phyloP scores from a whole-genome alignment of 1,284 basidiomycete genomes.

The Ustilago cynodontis region DNA sequence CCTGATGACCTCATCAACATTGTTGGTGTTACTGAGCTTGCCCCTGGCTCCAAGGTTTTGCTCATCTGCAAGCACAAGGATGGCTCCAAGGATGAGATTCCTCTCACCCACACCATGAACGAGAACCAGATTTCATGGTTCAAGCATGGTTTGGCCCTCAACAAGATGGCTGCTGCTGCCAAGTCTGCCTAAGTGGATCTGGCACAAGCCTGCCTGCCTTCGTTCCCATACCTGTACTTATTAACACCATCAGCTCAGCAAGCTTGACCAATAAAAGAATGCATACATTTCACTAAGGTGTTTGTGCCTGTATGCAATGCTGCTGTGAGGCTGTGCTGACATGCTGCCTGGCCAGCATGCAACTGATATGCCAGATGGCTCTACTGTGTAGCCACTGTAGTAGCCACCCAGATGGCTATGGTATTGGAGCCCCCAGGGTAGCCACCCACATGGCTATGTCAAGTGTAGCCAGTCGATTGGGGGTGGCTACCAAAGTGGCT shows the following conservation, averaged over 20 bases:
- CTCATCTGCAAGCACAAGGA: constrained; percentile 68
- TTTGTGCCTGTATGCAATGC: too few relatives aligned
- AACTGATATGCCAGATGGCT: too few relatives aligned
- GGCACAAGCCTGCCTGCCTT: neutral
- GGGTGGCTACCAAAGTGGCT: too few relatives aligned
- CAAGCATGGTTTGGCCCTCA: constrained; percentile 67
- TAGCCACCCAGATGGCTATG: too few relatives aligned
- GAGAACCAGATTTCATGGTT: constrained; percentile 69
- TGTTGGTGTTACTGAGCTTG: constrained; percentile 63
- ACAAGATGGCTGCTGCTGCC: constrained; percentile 65
- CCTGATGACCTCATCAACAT: constrained; percentile 65
- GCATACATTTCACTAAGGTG: constrained; percentile 15
- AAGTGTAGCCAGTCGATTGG: too few relatives aligned
- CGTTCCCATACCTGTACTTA: constrained; percentile 30
- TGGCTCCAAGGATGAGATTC: constrained; percentile 63
- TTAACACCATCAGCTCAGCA: constrained; percentile 14
- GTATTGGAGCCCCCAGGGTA: too few relatives aligned
- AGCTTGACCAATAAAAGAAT: too few relatives aligned
- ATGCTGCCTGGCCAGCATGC: too few relatives aligned
- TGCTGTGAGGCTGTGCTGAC: too few relatives aligned
- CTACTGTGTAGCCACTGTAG: too few relatives aligned
- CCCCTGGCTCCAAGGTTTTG: constrained; percentile 64
- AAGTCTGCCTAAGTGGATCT: constrained; percentile 42
- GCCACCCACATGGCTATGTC: too few relatives aligned
- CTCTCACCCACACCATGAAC: constrained; percentile 69